Evolutionary conservation across 1,284 basidiomycete species (phyloP), one percentile per base, ranked within the genome.

Genomic region (Omphalotus olearius): DNA sequence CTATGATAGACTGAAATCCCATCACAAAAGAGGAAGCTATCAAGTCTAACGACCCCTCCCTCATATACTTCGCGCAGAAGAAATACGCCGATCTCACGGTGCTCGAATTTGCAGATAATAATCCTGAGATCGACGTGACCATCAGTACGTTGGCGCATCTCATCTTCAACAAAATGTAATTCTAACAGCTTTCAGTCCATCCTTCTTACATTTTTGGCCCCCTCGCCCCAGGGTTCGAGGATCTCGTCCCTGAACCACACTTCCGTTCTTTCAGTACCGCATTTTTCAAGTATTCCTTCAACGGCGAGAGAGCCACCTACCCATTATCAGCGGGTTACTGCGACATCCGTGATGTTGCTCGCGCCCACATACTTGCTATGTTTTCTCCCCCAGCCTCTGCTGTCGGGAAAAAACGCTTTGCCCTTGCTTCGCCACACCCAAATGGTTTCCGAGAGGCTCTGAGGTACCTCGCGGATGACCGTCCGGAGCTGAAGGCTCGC

Each of bases 121-220:
- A 61, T 47, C 60, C 61, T 2, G 56, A 61, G 13, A 54, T 62
- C 33, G 56, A 60, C 26, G 53, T 61, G 39, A 59, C 60, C 10
- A 62, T 61, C 40, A 56, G 66, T 67, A 51, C 39, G 63, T 62
- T 4, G 6, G 4, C 36, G 13, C 45, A 18, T 26, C 26, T 11
- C n/a, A n/a, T 23, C 36, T 23, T 47, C 33, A 23, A 3, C 33
- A 35, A 5, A 23, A 23, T 11, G 50, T 23, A n/a, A 13, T 38
- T 5, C 45, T 37, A 40, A 13, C 18, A 6, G 20, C 4, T 33
- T 16, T 6, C 17, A 66, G 65, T 66, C 40, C 54, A 55, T 20
- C 66, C 66, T 11, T 57, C 56, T 4, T 64, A 60, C 53, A 57
- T 67, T 38, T 64, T 59, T 38, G 66, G 65, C 9, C 65, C 63